Base-by-base conservation (phyloP, 495 filamentous ascomycete genomes). In the Acidiella bohemica region DNA sequence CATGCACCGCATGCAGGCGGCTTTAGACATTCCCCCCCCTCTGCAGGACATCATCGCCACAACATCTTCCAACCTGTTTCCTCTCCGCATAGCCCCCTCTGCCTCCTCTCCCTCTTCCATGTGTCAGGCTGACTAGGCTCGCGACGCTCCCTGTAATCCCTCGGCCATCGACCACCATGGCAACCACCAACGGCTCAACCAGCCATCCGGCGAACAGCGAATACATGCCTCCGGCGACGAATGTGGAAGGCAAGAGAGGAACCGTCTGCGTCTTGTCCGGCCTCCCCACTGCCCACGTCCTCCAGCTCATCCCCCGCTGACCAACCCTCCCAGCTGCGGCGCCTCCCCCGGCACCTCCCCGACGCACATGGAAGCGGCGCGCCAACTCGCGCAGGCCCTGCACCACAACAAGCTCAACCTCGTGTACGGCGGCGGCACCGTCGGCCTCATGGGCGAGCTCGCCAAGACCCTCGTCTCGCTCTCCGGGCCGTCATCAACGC, bases 381-480 rank as follows among this genome's bases (percentile, higher is more conserved):
- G 75, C 21, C 62, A 71, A n/a, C 77, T 97, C 6, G 90, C 80
- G 27, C 61, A 68, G 18, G 66, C 68, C 46, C 76, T 97, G 63
- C 73, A 82, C 59, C 63, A 71, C 41, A 66, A 83, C 51, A 75
- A 78, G 50, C 80, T 92, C 49, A 65, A 67, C 2, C 75, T 97
- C 22, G 81, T 96, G 39, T 97, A 94, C 60, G 90, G 90, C 53
- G 90, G 92, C 44, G 90, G 90, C 52, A 94, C 92, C 13, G 75
- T 80, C 5, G 90, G 90, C 6, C 67, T 97, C 17, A 97, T 97
- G 90, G 90, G 90, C 49, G 84, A 93, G 49, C 53, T 97, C 0
- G 83, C 90, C 21, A 73, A 74, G 31, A 87, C 85, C 0, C 75
- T 96, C n/a, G 84, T 92, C 53, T 67, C 75, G 0, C 76, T 95